Evolutionary conservation across 108 stramenopile species (phyloP).

Genomic region (Bacterosira constricta): DNA sequence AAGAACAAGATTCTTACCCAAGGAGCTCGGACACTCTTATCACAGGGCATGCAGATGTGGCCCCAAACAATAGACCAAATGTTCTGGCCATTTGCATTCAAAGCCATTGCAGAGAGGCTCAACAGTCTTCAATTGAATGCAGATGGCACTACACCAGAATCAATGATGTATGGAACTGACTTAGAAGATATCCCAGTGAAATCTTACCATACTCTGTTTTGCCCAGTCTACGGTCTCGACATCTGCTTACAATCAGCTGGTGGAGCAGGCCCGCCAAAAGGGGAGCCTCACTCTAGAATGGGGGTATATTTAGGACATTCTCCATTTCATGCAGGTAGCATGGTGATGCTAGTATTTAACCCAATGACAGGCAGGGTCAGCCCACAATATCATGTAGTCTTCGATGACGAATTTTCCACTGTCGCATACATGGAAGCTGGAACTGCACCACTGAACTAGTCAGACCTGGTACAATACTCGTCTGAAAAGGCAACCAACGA

Average conservation of each 20-base stretch:
- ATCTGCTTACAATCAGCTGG: conserved; percentile 8
- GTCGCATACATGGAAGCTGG: conserved; percentile 2
- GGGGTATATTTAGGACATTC: conserved; percentile 45
- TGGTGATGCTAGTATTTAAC: conserved; percentile 43
- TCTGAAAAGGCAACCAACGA: conserved; percentile 10
- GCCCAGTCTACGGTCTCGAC: conserved; percentile 22
- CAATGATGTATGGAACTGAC: conserved; percentile 27
- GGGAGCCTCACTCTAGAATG: conserved; percentile 27
- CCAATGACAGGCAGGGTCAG: conserved; percentile 25
- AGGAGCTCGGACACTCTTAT: conserved; percentile 52
- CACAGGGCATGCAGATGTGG: conserved; percentile 55
- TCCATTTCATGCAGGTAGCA: conserved; percentile 25
- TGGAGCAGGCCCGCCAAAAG: conserved; percentile 14
- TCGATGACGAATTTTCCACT: conserved; percentile 18
- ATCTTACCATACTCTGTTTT: conserved; percentile 10
- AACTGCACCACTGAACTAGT: neutral
- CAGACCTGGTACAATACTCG: neutral
- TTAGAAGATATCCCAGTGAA: neutral
- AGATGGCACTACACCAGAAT: neutral
- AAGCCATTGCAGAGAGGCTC: neutral
- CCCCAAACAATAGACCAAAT: conserved; percentile 32
- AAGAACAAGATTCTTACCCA: conserved; percentile 46
- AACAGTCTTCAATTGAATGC: neutral
- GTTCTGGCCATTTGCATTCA: conserved; percentile 65
- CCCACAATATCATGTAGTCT: conserved; percentile 44